Percentiles rank a stretch among this genome's conserved stretches.
Conservation (phyloP, 2,329 filamentous ascomycete genomes). For the Diatrype stigma region DNA sequence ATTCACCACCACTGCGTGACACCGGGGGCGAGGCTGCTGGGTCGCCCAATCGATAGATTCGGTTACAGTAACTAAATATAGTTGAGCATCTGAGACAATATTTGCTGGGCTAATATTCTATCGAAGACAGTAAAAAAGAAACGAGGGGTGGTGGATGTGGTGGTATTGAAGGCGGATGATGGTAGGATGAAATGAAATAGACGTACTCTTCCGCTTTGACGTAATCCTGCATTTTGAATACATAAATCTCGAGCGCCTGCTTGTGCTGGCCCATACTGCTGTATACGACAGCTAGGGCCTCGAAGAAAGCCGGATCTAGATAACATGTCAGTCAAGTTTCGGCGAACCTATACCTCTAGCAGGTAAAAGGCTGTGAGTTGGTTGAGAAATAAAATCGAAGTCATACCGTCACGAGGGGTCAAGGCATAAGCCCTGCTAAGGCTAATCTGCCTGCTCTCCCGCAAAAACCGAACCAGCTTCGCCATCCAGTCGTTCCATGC, state of each 20-base stretch:
- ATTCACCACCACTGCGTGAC: slow-evolving; percentile 24
- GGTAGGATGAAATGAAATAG: slow-evolving; percentile 9
- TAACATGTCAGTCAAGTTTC: slow-evolving; percentile 5
- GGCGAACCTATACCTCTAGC: too few species aligned
- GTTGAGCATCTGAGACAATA: slow-evolving; percentile 12
- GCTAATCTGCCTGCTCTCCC: slow-evolving; percentile 75
- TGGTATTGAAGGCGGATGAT: too few species aligned
- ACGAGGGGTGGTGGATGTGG: too few species aligned
- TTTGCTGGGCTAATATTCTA: too few species aligned
- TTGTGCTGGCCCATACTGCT: slow-evolving; percentile 95
- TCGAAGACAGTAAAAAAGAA: too few species aligned
- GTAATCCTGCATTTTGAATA: slow-evolving; percentile 87
- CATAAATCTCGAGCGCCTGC: slow-evolving; percentile 94
- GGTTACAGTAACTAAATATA: slow-evolving; percentile 74
- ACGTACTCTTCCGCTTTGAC: slow-evolving; percentile 87
- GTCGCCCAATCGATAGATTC: slow-evolving; percentile 62
- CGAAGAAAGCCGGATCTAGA: slow-evolving; percentile 77
- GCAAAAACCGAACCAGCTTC: slow-evolving; percentile 71
- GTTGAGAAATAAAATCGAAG: slow-evolving; percentile 9
- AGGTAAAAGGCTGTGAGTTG: too few species aligned
- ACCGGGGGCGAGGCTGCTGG: slow-evolving; percentile 26
- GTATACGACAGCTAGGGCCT: slow-evolving; percentile 83
- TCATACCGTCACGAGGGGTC: slow-evolving; percentile 73
- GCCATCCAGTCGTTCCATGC: slow-evolving; percentile 56
- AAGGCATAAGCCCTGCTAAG: slow-evolving; percentile 70